These are phyloP conservation scores for Fusarium dlaminii DNA, from an alignment of 2,329 filamentous ascomycete genomes.

Conservation along the genomic window DNA sequence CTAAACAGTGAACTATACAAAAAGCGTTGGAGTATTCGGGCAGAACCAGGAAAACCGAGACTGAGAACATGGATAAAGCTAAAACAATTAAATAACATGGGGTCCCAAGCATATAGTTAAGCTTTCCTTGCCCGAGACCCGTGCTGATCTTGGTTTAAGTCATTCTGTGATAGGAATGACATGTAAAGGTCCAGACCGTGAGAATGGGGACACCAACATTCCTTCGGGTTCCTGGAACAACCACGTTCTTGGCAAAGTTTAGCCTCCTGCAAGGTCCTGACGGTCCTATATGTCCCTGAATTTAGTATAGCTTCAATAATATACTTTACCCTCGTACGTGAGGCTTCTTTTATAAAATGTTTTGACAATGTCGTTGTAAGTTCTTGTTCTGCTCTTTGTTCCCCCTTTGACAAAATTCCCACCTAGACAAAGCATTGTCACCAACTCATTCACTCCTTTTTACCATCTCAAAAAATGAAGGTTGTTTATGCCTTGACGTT, in stretches of 20 bases:
- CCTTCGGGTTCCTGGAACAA: constrained; percentile 2
- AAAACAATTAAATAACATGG: neutral
- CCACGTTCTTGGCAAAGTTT: neutral
- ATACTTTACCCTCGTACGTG: neutral
- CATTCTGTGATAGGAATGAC: constrained; percentile 5
- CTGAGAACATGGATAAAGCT: neutral
- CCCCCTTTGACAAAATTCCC: neutral
- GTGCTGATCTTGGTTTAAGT: neutral
- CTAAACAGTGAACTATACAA: neutral
- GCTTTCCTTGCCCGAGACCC: neutral
- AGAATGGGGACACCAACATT: neutral
- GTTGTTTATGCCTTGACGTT: neutral
- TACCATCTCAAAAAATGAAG: neutral
- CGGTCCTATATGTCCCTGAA: constrained; percentile 2
- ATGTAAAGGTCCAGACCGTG: constrained; percentile 3
- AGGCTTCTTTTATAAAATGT: constrained; percentile 9
- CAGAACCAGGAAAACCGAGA: neutral
- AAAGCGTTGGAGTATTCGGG: neutral
- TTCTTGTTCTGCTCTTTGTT: neutral
- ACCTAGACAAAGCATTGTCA: neutral
- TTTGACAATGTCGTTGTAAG: neutral
- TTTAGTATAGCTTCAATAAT: neutral
- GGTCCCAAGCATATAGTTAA: neutral
- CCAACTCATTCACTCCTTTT: neutral
- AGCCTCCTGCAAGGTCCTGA: constrained; percentile 11